Conservation (phyloP, 2,329 filamentous ascomycete species). For the Paracorniculantispora psalliotae region DNA sequence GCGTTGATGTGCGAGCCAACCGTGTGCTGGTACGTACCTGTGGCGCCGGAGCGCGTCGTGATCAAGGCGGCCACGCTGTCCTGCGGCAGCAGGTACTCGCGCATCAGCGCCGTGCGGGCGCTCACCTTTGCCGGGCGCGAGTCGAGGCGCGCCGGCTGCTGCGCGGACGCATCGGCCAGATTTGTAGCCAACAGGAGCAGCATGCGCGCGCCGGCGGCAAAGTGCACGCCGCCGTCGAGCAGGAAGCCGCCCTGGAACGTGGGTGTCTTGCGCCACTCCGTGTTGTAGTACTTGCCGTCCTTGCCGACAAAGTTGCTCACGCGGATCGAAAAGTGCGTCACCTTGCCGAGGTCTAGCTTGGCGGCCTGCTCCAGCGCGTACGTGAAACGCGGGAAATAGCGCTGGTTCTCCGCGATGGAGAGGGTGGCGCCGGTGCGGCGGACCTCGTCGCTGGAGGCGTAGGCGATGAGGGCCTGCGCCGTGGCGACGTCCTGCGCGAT, state of each 20-base stretch:
- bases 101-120: conserved; percentile 51
- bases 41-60: conserved; percentile 47
- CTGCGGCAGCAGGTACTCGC: conserved; percentile 56
- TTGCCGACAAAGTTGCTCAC: conserved; percentile 31
- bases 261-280: conserved; percentile 62
- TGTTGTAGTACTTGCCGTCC: conserved; percentile 45
- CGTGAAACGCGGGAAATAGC: conserved; percentile 53
- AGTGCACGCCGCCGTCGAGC: conserved; percentile 72
- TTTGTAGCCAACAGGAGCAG: conserved; percentile 47
- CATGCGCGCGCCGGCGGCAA: conserved; percentile 56
- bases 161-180: conserved; percentile 23
- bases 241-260: conserved; percentile 71
- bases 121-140: conserved; percentile 41
- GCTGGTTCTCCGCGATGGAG: conserved; percentile 68
- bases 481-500: conserved; percentile 54
- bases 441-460: conserved; percentile 21
- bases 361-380: conserved; percentile 43
- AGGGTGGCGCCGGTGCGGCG: conserved; percentile 36
- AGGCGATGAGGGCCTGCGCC: conserved; percentile 36
- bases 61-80: conserved; percentile 61
- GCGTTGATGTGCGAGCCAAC: conserved; percentile 51
- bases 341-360: conserved; percentile 21
- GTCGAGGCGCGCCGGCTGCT: conserved; percentile 19
- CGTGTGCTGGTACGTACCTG: conserved; percentile 53
- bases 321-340: conserved; percentile 43